A percentile compares a stretch with the other conserved stretches of the same genome.
Conservation (phyloP, 2,329 filamentous ascomycete species). For the Colletotrichum agaves region DNA sequence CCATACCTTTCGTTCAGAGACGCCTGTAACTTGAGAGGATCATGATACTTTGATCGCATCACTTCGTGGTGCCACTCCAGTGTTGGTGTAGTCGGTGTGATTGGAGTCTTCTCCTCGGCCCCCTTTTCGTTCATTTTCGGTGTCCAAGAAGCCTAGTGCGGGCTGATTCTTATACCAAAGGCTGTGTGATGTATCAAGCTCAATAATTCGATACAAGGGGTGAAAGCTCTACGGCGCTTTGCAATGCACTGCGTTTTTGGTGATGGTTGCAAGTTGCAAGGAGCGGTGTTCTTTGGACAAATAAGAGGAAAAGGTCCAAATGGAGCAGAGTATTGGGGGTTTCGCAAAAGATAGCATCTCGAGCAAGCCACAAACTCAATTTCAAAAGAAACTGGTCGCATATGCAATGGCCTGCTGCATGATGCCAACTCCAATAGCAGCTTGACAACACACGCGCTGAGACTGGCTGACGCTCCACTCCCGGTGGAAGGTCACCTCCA, state of each 20-base stretch:
- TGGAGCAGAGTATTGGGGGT: not conserved
- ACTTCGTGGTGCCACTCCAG: not conserved
- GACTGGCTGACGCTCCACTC: slow-evolving; percentile 10
- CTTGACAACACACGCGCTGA: slow-evolving; percentile 25
- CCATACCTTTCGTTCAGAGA: slow-evolving; percentile 18
- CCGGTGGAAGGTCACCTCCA: no score
- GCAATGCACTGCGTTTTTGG: slow-evolving; percentile 8
- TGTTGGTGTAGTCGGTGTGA: not conserved
- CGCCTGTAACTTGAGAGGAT: not conserved
- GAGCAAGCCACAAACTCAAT: not conserved
- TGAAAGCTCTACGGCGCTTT: no score
- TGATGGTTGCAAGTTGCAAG: not conserved
- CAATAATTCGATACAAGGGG: no score
- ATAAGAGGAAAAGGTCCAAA: not conserved
- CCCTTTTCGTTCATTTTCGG: no score
- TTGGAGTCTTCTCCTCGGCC: not conserved
- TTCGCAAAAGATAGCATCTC: not conserved
- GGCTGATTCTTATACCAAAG: no score
- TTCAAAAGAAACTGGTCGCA: not conserved
- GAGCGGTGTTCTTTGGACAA: not conserved
- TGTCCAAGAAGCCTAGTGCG: no score
- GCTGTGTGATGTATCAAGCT: no score
- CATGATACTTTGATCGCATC: slow-evolving; percentile 13
- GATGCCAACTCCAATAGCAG: not conserved
- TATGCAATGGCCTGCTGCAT: slow-evolving; percentile 26